Evolutionary conservation across 768 basidiomycete species (phyloP).

Genomic region (Russula olivacea): DNA sequence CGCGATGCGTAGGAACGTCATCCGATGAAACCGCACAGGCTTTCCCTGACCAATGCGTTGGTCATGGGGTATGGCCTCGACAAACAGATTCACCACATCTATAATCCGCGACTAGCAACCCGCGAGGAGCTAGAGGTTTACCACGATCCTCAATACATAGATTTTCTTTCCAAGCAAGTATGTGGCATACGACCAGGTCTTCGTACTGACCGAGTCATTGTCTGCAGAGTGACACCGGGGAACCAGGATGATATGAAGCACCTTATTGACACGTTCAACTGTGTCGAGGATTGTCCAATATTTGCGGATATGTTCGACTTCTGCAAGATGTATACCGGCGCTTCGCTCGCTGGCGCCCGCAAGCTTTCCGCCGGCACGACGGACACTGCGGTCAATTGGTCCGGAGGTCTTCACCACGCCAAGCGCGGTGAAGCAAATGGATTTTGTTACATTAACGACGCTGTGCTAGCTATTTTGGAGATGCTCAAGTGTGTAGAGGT

Average conservation of each 20-base stretch:
- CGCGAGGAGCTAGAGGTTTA: slow-evolving; percentile 85
- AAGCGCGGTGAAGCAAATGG: slow-evolving; percentile 98
- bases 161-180: slow-evolving; percentile 83
- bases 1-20: slow-evolving; percentile 70
- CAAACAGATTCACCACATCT: slow-evolving; percentile 89
- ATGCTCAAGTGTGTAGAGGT: slow-evolving; percentile 44
- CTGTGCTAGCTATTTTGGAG: slow-evolving; percentile 90
- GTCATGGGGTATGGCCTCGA: slow-evolving; percentile 96
- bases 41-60: slow-evolving; percentile 93
- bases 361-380: slow-evolving; percentile 80
- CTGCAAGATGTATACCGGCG: slow-evolving; percentile 90
- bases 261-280: slow-evolving; percentile 83
- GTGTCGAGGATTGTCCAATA: slow-evolving; percentile 95
- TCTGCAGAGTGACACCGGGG: slow-evolving; percentile 73
- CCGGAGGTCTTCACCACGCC: slow-evolving; percentile 95
- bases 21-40: slow-evolving; percentile 96
- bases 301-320: slow-evolving; percentile 95
- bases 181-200: slow-evolving; percentile 1
- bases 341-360: slow-evolving; percentile 82
- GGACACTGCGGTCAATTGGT: slow-evolving; percentile 99
- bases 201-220: slow-evolving; percentile 2
- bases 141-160: slow-evolving; percentile 93
- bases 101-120: slow-evolving; percentile 83
- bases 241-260: slow-evolving; percentile 62
- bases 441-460: slow-evolving; percentile 98